Evolutionary conservation across 176 grass and related monocot species (phyloP).

Genomic region (Zea mays): Zm-B73-REFERENCE-NAM-5.0 NC_050096.1:59708501-59709000

Average conservation of each 20-base stretch:
- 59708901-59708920: not conserved
- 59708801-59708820: constrained; percentile 77
- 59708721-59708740: no score
- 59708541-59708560: constrained; percentile 67
- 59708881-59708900: not conserved
- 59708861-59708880: not conserved
- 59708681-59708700: no score
- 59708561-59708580: constrained; percentile 82
- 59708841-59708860: constrained; percentile 62
- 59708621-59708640: constrained; percentile 4
- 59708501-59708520: no score
- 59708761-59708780: no score
- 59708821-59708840: constrained; percentile 84
- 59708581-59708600: constrained; percentile 66
- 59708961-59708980: constrained; percentile 85
- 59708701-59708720: no score
- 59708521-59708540: no score
- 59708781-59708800: no score
- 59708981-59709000: constrained; percentile 74
- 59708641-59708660: no score
- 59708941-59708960: not conserved
- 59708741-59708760: no score
- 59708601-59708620: not conserved
- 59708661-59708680: no score
- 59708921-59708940: not conserved